Percentiles rank a stretch among this genome's conserved stretches.
These are phyloP conservation scores for Rhizopogon rudus DNA, from an alignment of 768 basidiomycete genomes.

Conservation along the genomic window DNA sequence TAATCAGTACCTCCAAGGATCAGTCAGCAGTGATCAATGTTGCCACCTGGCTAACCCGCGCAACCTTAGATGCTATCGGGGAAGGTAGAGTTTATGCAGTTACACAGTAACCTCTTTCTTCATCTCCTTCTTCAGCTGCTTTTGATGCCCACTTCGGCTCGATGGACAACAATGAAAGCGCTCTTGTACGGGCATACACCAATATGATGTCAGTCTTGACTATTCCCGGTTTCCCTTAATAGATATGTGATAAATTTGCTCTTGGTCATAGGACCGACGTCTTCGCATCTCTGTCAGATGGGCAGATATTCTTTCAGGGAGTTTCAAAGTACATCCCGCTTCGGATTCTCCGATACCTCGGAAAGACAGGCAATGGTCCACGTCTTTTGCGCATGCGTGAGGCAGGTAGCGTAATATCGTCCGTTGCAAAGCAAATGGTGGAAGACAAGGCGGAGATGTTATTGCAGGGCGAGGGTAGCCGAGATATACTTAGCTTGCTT, in stretches of 20 bases:
- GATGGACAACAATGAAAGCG: constrained; percentile 19
- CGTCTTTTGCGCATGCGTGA: constrained; percentile 8
- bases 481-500: too few relatives aligned
- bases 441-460: constrained; percentile 10
- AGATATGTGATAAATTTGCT: not conserved
- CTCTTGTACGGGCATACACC: constrained; percentile 3
- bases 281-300: constrained; percentile 4
- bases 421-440: constrained; percentile 6
- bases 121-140: constrained; percentile 27
- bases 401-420: not conserved
- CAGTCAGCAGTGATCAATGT: constrained; percentile 19
- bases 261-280: not conserved
- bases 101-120: not conserved
- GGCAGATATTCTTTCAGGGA: constrained; percentile 26
- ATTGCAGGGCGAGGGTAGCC: too few relatives aligned
- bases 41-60: constrained; percentile 31
- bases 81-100: constrained; percentile 27
- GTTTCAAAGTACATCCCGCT: constrained; percentile 26
- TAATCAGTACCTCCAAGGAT: constrained; percentile 3
- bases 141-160: constrained; percentile 46
- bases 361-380: constrained; percentile 18
- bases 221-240: not conserved
- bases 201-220: constrained; percentile 1
- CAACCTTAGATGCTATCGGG: constrained; percentile 47
- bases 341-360: constrained; percentile 29